Evolutionary conservation across 2,329 filamentous ascomycete species (phyloP).

Genomic region (Diaporthe sp.): DNA sequence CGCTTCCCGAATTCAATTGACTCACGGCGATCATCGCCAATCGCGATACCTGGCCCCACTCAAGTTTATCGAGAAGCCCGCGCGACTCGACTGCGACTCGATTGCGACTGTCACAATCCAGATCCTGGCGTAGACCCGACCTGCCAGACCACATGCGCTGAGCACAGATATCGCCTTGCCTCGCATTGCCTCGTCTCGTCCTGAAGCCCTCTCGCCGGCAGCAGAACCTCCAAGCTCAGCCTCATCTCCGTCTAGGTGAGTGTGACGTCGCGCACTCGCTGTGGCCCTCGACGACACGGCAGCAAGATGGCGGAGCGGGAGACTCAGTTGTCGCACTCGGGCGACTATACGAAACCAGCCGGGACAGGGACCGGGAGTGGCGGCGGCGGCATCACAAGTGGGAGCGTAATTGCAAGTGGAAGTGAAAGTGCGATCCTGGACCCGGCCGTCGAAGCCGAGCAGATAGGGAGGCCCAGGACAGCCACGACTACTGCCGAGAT

Average conservation of each 20-base stretch:
- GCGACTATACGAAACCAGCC: conserved; percentile 3
- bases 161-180: background rate
- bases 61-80: background rate
- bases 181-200: background rate
- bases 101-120: background rate
- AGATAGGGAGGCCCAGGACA: conserved; percentile 49
- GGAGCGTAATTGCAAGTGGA: background rate
- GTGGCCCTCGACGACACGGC: background rate
- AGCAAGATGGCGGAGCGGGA: conserved; percentile 20
- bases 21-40: conserved; percentile 1
- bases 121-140: background rate
- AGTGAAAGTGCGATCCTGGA: conserved; percentile 17
- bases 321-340: conserved; percentile 10
- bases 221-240: background rate
- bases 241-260: background rate
- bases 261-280: background rate
- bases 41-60: background rate
- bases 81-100: conserved; percentile 7
- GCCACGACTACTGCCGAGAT: conserved; percentile 68
- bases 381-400: background rate
- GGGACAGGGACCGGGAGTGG: background rate
- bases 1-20: conserved; percentile 9
- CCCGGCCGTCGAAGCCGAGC: conserved; percentile 33
- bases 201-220: background rate
- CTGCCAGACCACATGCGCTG: conserved; percentile 17